Base-by-base conservation (phyloP, 2,329 filamentous ascomycete genomes). In the Penicillium hordei region DNA sequence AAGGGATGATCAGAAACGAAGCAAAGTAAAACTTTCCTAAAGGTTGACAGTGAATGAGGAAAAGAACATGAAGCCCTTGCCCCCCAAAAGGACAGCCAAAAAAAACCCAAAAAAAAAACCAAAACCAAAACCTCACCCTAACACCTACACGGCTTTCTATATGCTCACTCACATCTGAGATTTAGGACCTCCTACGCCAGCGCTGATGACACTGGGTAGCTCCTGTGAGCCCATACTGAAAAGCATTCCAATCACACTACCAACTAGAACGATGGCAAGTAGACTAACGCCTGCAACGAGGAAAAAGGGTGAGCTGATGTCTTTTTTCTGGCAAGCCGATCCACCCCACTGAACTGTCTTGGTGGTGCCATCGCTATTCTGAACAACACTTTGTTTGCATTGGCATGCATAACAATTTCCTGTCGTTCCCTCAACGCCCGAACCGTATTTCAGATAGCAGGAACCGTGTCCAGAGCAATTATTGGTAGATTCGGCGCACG, bases 171-270 rank as follows among this genome's bases (percentile, higher is more conserved):
- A 33, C 31, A 75, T 81, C 66, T 80, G 78, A 57, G 70, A 65
- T 50, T 72, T 91, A 34, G 87, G 82, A 58, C 86, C 85, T 63
- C 89, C 90, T 38, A 99, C 93, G 62, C 94, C 94, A 48, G 94
- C 94, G n/a, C 92, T 91, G 74, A 99, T 93, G 9, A 99, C 93
- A 67, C 92, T 92, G 0, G 94, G 94, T 63, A 97, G 81, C 76
- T 92, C 89, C 79, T 96, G 87, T 73, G 89, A 85, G 34, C 93
- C 94, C 69, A 97, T 90, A 61, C 81, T 87, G 75, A 89, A 94
- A 53, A 99, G 75, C 81, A 96, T 79, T 6, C 88, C 86, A 66
- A 97, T 87, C 12, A 86, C 86, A 72, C 89, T 87, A 38, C 81
- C 82, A 29, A 95, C 77, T 38, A 90, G 76, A 46, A 85, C 83